phyloP scores from a whole-genome alignment of 1,139 yeast genomes.

The Kluyveromyces marxianus region DNA sequence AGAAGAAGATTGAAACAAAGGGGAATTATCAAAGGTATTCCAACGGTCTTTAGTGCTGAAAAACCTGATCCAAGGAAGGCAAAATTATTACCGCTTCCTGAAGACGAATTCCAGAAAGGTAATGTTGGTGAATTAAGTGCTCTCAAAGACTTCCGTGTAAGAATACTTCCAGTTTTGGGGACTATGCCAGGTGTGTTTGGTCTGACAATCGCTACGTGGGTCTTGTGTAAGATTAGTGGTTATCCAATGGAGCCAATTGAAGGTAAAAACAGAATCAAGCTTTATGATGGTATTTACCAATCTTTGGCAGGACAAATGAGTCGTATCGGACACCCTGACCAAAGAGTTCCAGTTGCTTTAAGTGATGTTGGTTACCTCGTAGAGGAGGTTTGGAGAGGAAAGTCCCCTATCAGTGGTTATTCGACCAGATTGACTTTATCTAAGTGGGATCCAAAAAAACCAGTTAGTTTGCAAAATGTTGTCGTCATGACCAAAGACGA shows the following conservation, averaged over 20 bases:
- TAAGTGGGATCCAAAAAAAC: conserved; percentile 67
- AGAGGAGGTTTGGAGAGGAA: conserved; percentile 89
- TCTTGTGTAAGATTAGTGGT: conserved; percentile 72
- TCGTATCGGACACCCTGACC: conserved; percentile 61
- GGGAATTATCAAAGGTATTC: conserved; percentile 70
- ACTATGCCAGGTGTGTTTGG: conserved; percentile 98
- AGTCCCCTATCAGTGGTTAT: conserved; percentile 80
- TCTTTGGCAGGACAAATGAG: conserved; percentile 82
- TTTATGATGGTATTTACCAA: conserved; percentile 76
- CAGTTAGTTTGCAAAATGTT: conserved; percentile 57
- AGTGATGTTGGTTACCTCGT: conserved; percentile 76
- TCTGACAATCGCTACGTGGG: conserved; percentile 74
- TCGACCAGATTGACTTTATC: conserved; percentile 73
- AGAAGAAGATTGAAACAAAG: conserved; percentile 72
- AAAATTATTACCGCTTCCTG: conserved; percentile 70
- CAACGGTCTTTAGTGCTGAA: conserved; percentile 88
- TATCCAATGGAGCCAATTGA: conserved; percentile 85
- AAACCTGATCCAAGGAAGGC: conserved; percentile 96
- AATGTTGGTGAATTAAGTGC: conserved; percentile 84
- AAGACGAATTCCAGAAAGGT: conserved; percentile 72
- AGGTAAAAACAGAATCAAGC: conserved; percentile 80
- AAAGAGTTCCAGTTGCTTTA: conserved; percentile 64
- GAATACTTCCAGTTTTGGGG: conserved; percentile 90
- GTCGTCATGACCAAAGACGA: conserved; percentile 88
- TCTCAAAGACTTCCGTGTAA: conserved; percentile 78